Evolutionary conservation across 768 basidiomycete species (phyloP), one percentile per base, ranked within the genome.

Genomic region (Agrocybe praecox): DNA sequence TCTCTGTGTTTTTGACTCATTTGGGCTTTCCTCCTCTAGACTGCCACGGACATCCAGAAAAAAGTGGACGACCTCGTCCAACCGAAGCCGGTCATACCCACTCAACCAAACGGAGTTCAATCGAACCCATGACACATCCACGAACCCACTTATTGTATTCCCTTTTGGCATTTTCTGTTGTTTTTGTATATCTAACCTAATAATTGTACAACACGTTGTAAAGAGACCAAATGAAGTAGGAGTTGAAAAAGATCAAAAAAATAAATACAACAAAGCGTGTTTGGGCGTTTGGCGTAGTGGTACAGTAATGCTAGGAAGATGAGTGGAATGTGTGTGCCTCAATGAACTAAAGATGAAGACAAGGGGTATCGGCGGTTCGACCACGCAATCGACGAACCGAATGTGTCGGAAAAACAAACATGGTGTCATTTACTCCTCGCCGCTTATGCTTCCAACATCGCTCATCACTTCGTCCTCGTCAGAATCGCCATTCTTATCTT

Each of bases 391-490:
- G 12, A 40, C 36, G 23, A 32, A 26, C 29, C 21, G 43, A 45
- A 21, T 43, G 51, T 12, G 36, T 33, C 22, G 24, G 9, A 48
- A 56, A 42, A 53, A 32, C 49, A 46, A 33, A 23, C 29, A 53
- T 46, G 56, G 46, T 53, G 52, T 59, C 58, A 55, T 15, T 69
- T 71, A 77, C 58, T 86, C 89, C 60, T 80, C 84, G 51, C 89
- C 91, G 71, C 85, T 89, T 73, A 90, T 85, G 74, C 89, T 92
- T 57, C 90, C 91, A 59, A 90, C 78, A 54, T 92, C 92, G 71
- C 92, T 93, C 89, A 94, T 92, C 67, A 88, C 91, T 63, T 88
- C 89, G 63, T 94, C 91, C 40, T 86, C 83, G 17, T 87, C 87
- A 2, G 90, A 89, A 0, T 94, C 91, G 42, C 85, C 83, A n/a